A percentile compares a stretch with the other conserved stretches of the same genome.
Evolutionary conservation across 2,329 filamentous ascomycete genomes (phyloP).

Genomic region (Talaromyces marneffei): DNA sequence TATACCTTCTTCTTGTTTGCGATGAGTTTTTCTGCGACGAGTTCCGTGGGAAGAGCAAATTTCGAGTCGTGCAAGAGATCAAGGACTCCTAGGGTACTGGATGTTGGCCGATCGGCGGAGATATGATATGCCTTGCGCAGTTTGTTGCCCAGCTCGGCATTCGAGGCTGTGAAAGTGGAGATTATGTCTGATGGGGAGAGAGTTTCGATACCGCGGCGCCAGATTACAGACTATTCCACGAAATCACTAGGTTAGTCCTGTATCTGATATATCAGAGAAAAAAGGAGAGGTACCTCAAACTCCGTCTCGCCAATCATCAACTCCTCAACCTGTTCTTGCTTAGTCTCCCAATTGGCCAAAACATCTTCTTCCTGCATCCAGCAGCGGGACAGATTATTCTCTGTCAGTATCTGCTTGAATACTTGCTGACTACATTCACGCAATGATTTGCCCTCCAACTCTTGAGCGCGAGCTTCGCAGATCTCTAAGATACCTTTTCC

Average conservation of each 20-base stretch:
- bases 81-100: conserved; percentile 38
- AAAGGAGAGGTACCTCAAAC: conserved; percentile 31
- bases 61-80: conserved; percentile 30
- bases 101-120: conserved; percentile 33
- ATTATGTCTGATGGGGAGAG: conserved; percentile 30
- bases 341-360: conserved; percentile 35
- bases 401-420: conserved; percentile 32
- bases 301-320: conserved; percentile 42
- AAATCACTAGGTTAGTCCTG: not conserved
- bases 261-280: too few relatives aligned
- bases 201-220: conserved; percentile 40
- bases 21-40: conserved; percentile 24
- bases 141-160: conserved; percentile 24
- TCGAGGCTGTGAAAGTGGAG: conserved; percentile 27
- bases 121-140: conserved; percentile 41
- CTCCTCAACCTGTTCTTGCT: conserved; percentile 28
- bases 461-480: conserved; percentile 25
- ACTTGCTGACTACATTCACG: conserved; percentile 25
- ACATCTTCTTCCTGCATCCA: conserved; percentile 38
- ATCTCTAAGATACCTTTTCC: conserved; percentile 28
- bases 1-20: conserved; percentile 28
- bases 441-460: conserved; percentile 25
- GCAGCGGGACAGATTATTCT: conserved; percentile 37
- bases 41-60: conserved; percentile 28
- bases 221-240: conserved; percentile 37